Conservation (phyloP, 768 basidiomycete genomes). For the Tephrocybe sp. region DNA sequence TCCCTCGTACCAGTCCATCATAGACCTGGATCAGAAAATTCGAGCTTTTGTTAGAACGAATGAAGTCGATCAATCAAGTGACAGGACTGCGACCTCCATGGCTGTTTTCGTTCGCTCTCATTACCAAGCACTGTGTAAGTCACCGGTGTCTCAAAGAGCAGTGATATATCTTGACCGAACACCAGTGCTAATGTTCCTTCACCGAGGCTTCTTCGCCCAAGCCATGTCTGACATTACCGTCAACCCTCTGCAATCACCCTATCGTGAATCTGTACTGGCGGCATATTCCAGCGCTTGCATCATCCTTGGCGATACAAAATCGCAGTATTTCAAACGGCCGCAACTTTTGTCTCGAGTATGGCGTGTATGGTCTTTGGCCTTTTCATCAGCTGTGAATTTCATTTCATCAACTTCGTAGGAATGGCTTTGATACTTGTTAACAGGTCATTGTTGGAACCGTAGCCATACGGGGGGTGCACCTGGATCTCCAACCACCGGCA, state of each 20-base stretch:
- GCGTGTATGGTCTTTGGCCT: constrained; percentile 59
- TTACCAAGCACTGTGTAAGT: constrained; percentile 46
- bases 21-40: constrained; percentile 52
- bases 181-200: constrained; percentile 53
- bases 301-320: constrained; percentile 41
- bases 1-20: constrained; percentile 44
- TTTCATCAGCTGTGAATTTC: constrained; percentile 50
- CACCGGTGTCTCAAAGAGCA: background rate
- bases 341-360: constrained; percentile 50
- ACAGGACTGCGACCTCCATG: constrained; percentile 40
- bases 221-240: constrained; percentile 48
- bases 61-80: constrained; percentile 17
- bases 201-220: constrained; percentile 58
- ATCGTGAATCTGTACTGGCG: constrained; percentile 49
- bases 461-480: constrained; percentile 43
- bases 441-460: constrained; percentile 57
- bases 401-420: background rate
- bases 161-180: constrained; percentile 7
- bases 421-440: background rate
- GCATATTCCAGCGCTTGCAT: constrained; percentile 52
- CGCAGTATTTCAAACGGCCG: constrained; percentile 44
- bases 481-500: constrained; percentile 46
- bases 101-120: constrained; percentile 39
- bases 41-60: constrained; percentile 32
- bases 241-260: constrained; percentile 48